phyloP scores from a whole-genome alignment of 768 basidiomycete genomes.

The Pleurotus sapidus region DNA sequence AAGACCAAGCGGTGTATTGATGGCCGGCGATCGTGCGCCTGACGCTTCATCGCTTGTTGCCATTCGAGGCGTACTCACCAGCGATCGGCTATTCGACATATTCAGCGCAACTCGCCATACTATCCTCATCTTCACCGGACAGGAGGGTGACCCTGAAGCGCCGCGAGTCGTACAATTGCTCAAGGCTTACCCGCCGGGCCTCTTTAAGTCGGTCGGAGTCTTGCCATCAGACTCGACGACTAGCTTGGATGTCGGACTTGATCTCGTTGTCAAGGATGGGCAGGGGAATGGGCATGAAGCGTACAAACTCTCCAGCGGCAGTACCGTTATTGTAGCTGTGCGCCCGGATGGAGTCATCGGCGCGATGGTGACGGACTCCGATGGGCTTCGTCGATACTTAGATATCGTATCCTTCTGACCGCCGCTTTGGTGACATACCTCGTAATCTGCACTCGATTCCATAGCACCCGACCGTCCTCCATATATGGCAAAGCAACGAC shows the following conservation, averaged over 20 bases:
- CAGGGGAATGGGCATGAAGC: not conserved
- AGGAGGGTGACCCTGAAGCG: not conserved
- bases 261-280: not conserved
- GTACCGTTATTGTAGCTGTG: not conserved
- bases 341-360: not conserved
- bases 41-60: constrained; percentile 5
- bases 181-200: not conserved
- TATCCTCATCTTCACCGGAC: constrained; percentile 1
- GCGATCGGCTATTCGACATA: not conserved
- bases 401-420: too few species aligned
- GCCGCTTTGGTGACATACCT: too few species aligned
- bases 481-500: too few species aligned
- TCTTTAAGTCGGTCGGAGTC: not conserved
- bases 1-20: constrained; percentile 4
- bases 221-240: not conserved
- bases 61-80: not conserved
- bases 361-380: not conserved
- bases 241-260: not conserved
- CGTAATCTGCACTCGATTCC: too few species aligned
- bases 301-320: not conserved
- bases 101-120: constrained; percentile 8
- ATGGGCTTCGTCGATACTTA: not conserved
- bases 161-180: not conserved
- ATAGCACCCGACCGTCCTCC: too few species aligned
- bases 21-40: constrained; percentile 7